Percentiles rank a stretch among this genome's conserved stretches.
Evolutionary conservation across 2,329 filamentous ascomycete genomes (phyloP).

Genomic region (Alternaria consortialis): DNA sequence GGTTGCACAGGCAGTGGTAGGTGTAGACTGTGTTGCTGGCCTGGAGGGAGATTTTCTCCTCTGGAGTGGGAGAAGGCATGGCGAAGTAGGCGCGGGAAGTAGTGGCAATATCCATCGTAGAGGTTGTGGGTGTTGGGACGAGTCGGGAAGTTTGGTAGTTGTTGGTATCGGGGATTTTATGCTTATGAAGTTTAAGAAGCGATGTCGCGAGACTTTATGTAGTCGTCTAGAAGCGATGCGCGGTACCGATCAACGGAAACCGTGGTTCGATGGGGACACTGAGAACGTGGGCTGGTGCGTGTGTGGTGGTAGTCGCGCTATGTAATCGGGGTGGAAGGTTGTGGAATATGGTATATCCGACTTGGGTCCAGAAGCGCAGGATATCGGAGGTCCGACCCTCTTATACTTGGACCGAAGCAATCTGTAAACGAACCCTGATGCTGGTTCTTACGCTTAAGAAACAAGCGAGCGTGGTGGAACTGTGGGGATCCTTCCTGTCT

Average conservation of each 20-base stretch:
- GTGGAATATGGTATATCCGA: constrained; percentile 5
- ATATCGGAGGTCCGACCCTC: constrained; percentile 19
- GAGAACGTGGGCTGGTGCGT: constrained; percentile 1
- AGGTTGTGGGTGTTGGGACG: constrained; percentile 7
- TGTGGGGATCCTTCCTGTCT: constrained; percentile 11
- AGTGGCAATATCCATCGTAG: constrained; percentile 41
- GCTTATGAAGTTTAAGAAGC: constrained; percentile 4
- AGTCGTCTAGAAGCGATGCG: not conserved
- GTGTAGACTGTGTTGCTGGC: constrained; percentile 57
- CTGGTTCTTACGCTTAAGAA: constrained; percentile 8
- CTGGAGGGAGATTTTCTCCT: constrained; percentile 47
- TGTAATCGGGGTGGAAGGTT: constrained; percentile 2
- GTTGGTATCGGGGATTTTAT: constrained; percentile 4
- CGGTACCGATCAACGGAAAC: constrained; percentile 13
- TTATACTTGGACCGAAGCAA: constrained; percentile 12
- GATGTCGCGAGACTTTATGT: constrained; percentile 5
- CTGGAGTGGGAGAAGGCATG: constrained; percentile 42
- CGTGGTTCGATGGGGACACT: not conserved
- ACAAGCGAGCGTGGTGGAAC: constrained; percentile 12
- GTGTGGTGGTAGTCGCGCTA: constrained; percentile 2
- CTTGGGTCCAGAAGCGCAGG: constrained; percentile 1
- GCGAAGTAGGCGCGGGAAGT: constrained; percentile 45
- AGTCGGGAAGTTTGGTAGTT: not conserved
- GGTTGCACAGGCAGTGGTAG: constrained; percentile 72
- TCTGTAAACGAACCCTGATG: constrained; percentile 11